Percentiles rank a stretch among this genome's conserved stretches.
Evolutionary conservation across 257 asterid genomes (phyloP).

Genomic region (Salvia hispanica): DNA sequence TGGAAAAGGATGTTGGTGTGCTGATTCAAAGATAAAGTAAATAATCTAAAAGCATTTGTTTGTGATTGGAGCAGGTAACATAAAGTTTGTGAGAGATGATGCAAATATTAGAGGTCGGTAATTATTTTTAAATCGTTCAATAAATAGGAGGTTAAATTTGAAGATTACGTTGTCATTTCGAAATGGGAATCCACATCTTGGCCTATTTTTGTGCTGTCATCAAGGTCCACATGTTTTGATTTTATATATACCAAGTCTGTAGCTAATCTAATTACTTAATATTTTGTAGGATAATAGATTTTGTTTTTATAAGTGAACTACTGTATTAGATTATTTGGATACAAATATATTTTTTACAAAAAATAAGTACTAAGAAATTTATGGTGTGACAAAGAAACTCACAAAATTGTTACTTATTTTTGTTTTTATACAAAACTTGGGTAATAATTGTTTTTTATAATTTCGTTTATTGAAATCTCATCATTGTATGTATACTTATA

Average conservation of each 20-base stretch:
- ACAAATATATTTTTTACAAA: too few relatives aligned
- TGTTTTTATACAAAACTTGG: too few relatives aligned
- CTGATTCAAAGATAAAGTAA: conserved; percentile 17
- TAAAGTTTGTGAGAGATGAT: conserved; percentile 13
- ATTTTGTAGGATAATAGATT: neutral
- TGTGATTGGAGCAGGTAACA: conserved; percentile 15
- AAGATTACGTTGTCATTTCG: conserved; percentile 26
- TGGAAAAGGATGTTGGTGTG: conserved; percentile 12
- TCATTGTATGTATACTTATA: too few relatives aligned
- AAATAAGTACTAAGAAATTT: too few relatives aligned
- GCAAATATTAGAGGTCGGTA: conserved; percentile 6
- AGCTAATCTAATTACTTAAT: neutral
- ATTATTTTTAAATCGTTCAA: conserved; percentile 9
- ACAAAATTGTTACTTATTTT: too few relatives aligned
- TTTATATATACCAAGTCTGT: neutral
- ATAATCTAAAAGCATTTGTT: neutral
- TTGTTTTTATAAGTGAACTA: neutral
- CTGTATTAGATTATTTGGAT: too few relatives aligned
- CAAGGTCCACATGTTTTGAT: conserved; percentile 25
- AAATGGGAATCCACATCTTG: neutral
- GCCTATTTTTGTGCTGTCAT: neutral
- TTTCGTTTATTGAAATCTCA: too few relatives aligned
- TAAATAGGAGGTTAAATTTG: neutral
- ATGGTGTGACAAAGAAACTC: too few relatives aligned
- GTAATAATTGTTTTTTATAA: too few relatives aligned